Base-by-base conservation (phyloP, 768 basidiomycete species). In the Boletus reticuloceps region DNA sequence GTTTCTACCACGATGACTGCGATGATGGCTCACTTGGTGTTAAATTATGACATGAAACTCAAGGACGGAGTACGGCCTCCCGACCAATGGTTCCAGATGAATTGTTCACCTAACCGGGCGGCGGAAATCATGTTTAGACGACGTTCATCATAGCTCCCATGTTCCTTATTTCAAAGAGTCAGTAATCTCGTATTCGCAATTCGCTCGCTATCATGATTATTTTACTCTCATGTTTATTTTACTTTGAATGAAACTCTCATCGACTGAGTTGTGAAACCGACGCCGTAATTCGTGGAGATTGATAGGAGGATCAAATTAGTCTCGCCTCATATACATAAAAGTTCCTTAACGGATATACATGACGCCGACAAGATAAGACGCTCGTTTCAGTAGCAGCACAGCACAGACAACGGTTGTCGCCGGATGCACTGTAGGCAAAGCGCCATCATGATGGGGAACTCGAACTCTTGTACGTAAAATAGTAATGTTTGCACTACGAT, bases 21-120 rank as follows among this genome's bases (percentile, higher is more conserved):
- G 1, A 70, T 74, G 60, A 64, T 76, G 64, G 77, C 77, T 29
- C 66, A 75, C 54, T 56, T 79, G 55, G 64, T 78, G 13, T 50
- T 74, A 50, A 67, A 70, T 54, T 78, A 77, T 62, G 77, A 78
- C 54, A 63, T 78, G 36, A 68, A 68, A 45, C 54, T 74, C 34
- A 69, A 73, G 42, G 70, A 70, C 31, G 72, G 72, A 42, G 63
- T 67, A 34, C 65, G 71, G 19, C 76, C 77, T 9, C 61, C 65
- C 29, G 72, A 73, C 47, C 47, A 66, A 46, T 73, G 72, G 72
- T 67, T 70, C 41, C 55, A 51, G 58, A 69, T 72, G 69, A 70
- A 70, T 42, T 70, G 70, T 48, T 59, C 61, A 22, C 79, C 79
- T 11, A 70, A 76, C 56, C 65, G 56, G 40, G 59, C 56, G 22